Conservation (phyloP, 768 basidiomycete species). For the Lentinula boryana region DNA sequence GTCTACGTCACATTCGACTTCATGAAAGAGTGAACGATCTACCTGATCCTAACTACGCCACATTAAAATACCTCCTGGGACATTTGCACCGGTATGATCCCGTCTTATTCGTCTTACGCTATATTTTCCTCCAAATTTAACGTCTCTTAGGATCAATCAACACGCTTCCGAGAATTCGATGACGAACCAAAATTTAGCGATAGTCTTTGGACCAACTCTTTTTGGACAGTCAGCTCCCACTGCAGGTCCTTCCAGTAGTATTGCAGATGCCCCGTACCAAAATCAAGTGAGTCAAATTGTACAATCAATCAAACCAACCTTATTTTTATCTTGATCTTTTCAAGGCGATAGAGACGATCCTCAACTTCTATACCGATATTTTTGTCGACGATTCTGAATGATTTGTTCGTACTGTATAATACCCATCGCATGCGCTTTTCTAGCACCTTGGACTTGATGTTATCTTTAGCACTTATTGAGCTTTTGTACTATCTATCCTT, state of each 20-base stretch:
- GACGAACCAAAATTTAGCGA: constrained; percentile 89
- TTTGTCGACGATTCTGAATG: constrained; percentile 85
- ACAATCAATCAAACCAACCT: background rate
- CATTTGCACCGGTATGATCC: constrained; percentile 75
- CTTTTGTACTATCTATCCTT: background rate
- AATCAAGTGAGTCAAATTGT: constrained; percentile 46
- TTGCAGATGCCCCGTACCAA: constrained; percentile 68
- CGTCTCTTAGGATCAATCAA: constrained; percentile 57
- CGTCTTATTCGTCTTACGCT: background rate
- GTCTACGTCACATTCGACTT: constrained; percentile 89
- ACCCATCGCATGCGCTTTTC: constrained; percentile 4
- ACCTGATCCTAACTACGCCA: constrained; percentile 98
- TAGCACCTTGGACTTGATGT: constrained; percentile 4
- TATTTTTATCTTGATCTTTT: constrained; percentile 7
- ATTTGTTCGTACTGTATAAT: constrained; percentile 6
- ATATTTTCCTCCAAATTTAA: constrained; percentile 4
- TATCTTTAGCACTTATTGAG: constrained; percentile 9
- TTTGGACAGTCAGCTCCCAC: constrained; percentile 59
- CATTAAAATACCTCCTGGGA: constrained; percentile 91
- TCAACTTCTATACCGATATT: constrained; percentile 40
- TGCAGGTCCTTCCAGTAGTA: constrained; percentile 39
- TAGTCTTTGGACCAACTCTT: constrained; percentile 97
- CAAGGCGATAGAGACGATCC: constrained; percentile 79
- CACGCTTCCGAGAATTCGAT: constrained; percentile 81
- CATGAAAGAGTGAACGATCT: constrained; percentile 98